Percentiles rank a stretch among this genome's conserved stretches.
Conservation (phyloP, 2,329 filamentous ascomycete genomes). For the Trichoderma sp. region DNA sequence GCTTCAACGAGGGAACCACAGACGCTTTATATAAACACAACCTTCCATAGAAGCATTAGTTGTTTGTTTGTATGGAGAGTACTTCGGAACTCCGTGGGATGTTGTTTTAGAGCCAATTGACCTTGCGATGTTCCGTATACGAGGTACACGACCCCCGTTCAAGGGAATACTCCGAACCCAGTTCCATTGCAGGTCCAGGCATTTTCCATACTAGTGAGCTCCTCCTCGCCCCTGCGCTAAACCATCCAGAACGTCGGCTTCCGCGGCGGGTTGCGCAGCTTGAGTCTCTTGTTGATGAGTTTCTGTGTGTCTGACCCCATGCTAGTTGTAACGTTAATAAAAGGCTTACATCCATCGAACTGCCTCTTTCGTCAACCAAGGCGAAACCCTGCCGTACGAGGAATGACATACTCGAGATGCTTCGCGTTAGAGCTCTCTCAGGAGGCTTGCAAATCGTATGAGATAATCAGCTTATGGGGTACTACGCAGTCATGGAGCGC, state of each 20-base stretch:
- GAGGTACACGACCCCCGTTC: background rate
- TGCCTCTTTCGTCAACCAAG: conserved; percentile 6
- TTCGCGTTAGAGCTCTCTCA: background rate
- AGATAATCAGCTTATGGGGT: background rate
- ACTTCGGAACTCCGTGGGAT: background rate
- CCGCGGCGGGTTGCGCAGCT: background rate
- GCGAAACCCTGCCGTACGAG: background rate
- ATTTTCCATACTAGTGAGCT: background rate
- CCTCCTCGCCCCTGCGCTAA: conserved; percentile 1
- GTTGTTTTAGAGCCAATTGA: background rate
- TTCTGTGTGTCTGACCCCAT: background rate
- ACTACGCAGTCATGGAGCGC: background rate
- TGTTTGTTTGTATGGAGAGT: background rate
- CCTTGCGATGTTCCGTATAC: background rate
- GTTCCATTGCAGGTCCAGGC: background rate
- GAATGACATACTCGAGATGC: background rate
- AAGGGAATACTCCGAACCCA: background rate
- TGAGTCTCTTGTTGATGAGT: background rate
- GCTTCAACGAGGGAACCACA: background rate
- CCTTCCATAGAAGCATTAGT: background rate
- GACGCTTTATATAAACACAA: background rate
- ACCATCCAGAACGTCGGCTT: background rate
- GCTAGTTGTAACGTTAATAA: conserved; percentile 17
- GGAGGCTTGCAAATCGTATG: background rate
- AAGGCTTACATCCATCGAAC: conserved; percentile 10